Conservation (phyloP, 176 grass and related monocot species). For the Guadua angustifolia region DNA sequence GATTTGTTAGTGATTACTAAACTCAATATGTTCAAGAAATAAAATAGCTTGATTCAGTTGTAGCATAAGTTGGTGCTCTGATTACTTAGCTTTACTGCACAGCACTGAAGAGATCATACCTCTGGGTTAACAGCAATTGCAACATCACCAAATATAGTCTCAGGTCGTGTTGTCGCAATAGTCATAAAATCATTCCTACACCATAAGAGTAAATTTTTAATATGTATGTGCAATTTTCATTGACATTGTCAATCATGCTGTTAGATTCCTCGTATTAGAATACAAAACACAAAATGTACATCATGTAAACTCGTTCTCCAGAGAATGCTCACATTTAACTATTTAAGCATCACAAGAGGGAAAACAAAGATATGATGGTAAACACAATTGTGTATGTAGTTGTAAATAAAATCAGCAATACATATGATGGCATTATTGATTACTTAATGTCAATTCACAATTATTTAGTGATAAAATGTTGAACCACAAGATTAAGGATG, state of each 20-base stretch:
- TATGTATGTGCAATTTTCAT: conserved; percentile 23
- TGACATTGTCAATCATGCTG: conserved; percentile 15
- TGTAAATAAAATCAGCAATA: conserved; percentile 18
- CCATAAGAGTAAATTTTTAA: conserved; percentile 31
- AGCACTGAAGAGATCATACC: conserved; percentile 51
- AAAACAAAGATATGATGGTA: background rate
- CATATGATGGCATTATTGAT: background rate
- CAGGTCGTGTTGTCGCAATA: conserved; percentile 92
- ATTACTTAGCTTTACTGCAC: background rate
- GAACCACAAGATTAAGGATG: conserved; percentile 2
- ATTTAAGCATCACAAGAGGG: conserved; percentile 5
- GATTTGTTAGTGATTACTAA: conserved; percentile 16
- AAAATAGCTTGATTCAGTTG: conserved; percentile 24
- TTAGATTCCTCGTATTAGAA: background rate
- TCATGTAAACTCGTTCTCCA: conserved; percentile 12
- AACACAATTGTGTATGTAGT: background rate
- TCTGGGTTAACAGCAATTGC: conserved; percentile 92
- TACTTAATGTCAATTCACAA: background rate
- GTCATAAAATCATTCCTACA: conserved; percentile 89
- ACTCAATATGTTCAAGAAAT: conserved; percentile 27
- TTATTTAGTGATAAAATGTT: conserved; percentile 26
- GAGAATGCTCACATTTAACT: background rate
- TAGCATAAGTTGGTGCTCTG: conserved; percentile 8
- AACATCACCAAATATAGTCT: conserved; percentile 96
- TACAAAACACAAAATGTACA: conserved; percentile 2